phyloP scores from a whole-genome alignment of 768 basidiomycete genomes.

The Rhizopogon vulgaris region DNA sequence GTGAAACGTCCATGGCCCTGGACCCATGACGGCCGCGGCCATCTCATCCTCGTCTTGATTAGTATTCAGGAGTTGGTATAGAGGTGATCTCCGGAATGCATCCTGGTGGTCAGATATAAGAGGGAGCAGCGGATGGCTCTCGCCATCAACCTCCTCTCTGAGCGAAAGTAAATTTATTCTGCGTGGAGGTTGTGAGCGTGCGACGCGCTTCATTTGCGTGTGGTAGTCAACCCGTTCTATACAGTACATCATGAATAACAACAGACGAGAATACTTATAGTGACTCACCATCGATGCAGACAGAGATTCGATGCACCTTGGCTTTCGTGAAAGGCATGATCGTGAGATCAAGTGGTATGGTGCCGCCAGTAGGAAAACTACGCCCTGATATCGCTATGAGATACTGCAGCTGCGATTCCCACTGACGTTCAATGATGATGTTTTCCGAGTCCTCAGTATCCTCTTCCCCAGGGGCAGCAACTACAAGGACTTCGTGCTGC shows the following conservation, averaged over 20 bases:
- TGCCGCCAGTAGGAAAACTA: slow-evolving; percentile 84
- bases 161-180: slow-evolving; percentile 60
- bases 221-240: slow-evolving; percentile 81
- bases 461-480: slow-evolving; percentile 74
- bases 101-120: slow-evolving; percentile 64
- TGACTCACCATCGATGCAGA: slow-evolving; percentile 70
- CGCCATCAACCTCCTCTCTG: slow-evolving; percentile 43
- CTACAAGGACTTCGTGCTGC: slow-evolving; percentile 63
- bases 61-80: slow-evolving; percentile 43
- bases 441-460: slow-evolving; percentile 78
- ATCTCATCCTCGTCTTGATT: slow-evolving; percentile 50
- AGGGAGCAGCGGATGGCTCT: slow-evolving; percentile 65
- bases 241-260: not conserved
- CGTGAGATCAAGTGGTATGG: slow-evolving; percentile 70
- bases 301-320: slow-evolving; percentile 70
- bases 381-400: slow-evolving; percentile 71
- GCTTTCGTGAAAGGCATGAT: slow-evolving; percentile 85
- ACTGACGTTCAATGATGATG: slow-evolving; percentile 79
- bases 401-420: slow-evolving; percentile 88
- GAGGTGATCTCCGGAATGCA: slow-evolving; percentile 60
- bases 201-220: slow-evolving; percentile 58
- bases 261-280: not conserved
- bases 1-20: slow-evolving; percentile 85
- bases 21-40: slow-evolving; percentile 59
- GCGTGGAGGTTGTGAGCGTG: slow-evolving; percentile 60